phyloP scores from a whole-genome alignment of 2,329 filamentous ascomycete species.

The Thelonectria discophora region DNA sequence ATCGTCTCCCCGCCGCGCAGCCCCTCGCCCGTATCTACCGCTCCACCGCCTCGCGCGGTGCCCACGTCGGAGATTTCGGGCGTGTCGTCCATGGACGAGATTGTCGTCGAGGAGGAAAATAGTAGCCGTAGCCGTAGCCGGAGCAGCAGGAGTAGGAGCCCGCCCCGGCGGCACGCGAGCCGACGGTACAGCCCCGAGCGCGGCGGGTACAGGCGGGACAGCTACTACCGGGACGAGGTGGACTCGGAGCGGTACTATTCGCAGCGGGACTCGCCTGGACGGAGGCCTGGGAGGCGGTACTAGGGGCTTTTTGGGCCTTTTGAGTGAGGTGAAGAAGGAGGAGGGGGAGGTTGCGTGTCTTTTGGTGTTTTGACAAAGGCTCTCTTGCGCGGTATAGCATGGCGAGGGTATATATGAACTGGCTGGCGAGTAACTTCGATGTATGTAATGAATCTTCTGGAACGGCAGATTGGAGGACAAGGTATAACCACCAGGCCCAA shows the following conservation, averaged over 20 bases:
- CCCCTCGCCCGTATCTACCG: constrained; percentile 35
- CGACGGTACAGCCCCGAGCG: constrained; percentile 34
- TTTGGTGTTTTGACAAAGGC: not conserved
- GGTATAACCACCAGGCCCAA: not conserved
- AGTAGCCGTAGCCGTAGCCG: constrained; percentile 28
- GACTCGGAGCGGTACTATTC: constrained; percentile 32
- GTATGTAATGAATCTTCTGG: not conserved
- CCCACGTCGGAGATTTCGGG: constrained; percentile 39
- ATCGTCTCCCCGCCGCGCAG: constrained; percentile 42
- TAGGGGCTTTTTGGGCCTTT: not conserved
- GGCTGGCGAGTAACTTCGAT: not conserved
- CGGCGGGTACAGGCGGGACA: constrained; percentile 35
- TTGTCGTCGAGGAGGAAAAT: constrained; percentile 48
- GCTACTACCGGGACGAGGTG: constrained; percentile 29
- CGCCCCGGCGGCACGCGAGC: constrained; percentile 36
- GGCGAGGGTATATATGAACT: not conserved
- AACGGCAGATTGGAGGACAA: not conserved
- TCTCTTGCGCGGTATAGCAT: not conserved
- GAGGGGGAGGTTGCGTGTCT: no score
- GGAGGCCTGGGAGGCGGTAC: constrained; percentile 37
- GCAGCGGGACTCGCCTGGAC: constrained; percentile 35
- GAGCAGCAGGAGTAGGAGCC: no score
- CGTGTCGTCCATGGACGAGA: constrained; percentile 50
- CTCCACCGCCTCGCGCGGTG: constrained; percentile 41
- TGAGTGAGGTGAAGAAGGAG: not conserved